Conservation (phyloP, 257 asterid genomes). For the Cordia subcordata region DNA sequence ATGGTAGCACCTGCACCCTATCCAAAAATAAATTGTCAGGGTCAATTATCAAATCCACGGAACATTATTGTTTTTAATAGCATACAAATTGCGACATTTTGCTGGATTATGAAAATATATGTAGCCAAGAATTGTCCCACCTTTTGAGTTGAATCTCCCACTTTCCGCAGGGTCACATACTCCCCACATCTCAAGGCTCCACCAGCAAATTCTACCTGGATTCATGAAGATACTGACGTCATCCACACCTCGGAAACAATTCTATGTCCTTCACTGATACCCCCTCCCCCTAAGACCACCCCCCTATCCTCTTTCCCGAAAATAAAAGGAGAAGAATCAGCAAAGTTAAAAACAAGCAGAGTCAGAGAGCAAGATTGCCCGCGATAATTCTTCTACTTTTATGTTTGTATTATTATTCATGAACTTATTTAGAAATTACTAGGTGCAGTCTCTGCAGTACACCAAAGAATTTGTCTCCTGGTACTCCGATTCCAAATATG, state of each 20-base stretch:
- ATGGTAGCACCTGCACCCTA: constrained; percentile 73
- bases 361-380: neutral
- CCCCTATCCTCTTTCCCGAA: no score
- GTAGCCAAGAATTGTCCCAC: constrained; percentile 28
- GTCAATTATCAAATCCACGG: neutral
- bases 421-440: no score
- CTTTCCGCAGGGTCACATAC: constrained; percentile 83
- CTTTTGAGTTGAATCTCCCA: constrained; percentile 93
- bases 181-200: constrained; percentile 96
- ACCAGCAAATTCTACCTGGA: constrained; percentile 79
- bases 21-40: neutral
- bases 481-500: no score
- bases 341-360: neutral
- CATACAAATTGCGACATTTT: neutral
- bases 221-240: constrained; percentile 5
- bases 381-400: no score
- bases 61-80: neutral
- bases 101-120: neutral
- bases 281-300: no score
- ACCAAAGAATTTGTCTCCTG: no score
- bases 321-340: no score
- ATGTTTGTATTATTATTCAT: no score
- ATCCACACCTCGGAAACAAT: neutral
- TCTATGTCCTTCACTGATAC: neutral
- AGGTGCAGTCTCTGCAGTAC: no score